Evolutionary conservation across 2,329 filamentous ascomycete species (phyloP).

Genomic region (Colletotrichum tanaceti): DNA sequence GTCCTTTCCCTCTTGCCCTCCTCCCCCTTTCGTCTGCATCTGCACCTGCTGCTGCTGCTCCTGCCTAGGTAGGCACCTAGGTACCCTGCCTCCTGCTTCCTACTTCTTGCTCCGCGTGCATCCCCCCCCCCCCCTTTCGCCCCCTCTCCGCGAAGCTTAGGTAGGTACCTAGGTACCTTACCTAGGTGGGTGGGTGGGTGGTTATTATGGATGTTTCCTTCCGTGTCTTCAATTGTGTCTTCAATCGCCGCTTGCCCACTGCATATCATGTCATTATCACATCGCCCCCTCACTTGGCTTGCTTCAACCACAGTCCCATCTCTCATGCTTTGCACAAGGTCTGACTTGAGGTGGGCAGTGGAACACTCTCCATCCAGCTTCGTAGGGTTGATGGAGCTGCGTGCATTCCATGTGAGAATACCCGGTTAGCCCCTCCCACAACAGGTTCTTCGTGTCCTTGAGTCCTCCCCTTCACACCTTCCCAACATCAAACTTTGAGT

Average conservation of each 20-base stretch:
- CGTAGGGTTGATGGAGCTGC: not conserved
- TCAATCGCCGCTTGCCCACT: not conserved
- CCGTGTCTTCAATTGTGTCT: not conserved
- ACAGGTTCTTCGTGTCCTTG: not conserved
- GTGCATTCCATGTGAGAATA: not conserved
- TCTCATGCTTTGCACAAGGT: not conserved
- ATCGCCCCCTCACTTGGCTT: too few relatives aligned
- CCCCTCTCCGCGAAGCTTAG: too few relatives aligned
- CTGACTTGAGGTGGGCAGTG: not conserved
- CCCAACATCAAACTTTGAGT: conserved; percentile 3
- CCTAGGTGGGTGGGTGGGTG: too few relatives aligned
- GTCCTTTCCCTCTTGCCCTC: conserved; percentile 22
- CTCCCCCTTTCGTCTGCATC: not conserved
- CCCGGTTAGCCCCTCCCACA: not conserved
- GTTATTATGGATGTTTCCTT: too few relatives aligned
- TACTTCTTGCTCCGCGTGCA: not conserved
- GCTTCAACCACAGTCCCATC: not conserved
- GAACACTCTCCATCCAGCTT: not conserved
- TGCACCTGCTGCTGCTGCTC: not conserved
- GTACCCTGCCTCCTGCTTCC: conserved; percentile 1
- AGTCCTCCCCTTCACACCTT: not conserved
- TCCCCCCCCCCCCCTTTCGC: too few relatives aligned
- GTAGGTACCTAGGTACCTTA: too few relatives aligned
- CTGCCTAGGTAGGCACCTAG: not conserved
- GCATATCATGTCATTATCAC: not conserved